Evolutionary conservation across 331 rosid genomes (phyloP), one percentile per base, ranked within the genome.

Genomic region (Spiraea crenata): DNA sequence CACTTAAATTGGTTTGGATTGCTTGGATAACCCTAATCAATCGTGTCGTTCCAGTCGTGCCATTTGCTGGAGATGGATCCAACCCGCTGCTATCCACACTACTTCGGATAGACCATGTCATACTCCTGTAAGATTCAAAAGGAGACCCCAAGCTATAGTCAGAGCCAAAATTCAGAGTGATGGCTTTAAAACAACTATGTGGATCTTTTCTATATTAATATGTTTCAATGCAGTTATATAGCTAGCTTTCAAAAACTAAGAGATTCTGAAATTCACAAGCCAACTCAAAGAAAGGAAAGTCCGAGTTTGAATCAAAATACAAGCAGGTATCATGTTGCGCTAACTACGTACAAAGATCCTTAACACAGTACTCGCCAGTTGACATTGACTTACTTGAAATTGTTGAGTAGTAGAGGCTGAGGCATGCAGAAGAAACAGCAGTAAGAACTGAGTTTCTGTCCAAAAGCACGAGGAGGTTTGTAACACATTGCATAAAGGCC

Each of bases 11-110:
- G 56, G 86, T 70, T 76, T 47, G 90, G 78, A 90, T 71, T 67
- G 82, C 89, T 82, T 79, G 89, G 71, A 93, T 80, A 37, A 74
- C 91, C 77, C 91, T 79, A 48, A 87, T 82, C 81, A 90, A 74
- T 39, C 97, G 86, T 3, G 98, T 89, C 48, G 87, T 79, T 42
- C 98, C 95, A 50, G 77, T 81, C 41, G 81, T 42, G 68, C 77
- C 83, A 76, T 86, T 80, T 51, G 88, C 57, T 45, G 92, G 67
- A 45, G 92, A 81, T 47, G 95, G 86, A 75, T 85, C 86, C 52
- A 83, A 82, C 59, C 82, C 81, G 54, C 80, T 69, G 72, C 87
- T 79, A 54, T 85, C 85, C 65, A 76, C 45, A 79, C 88, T 87
- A 83, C 95, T 89, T 81, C 87, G 65, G 54, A 90, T 71, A 39